These are phyloP conservation scores for Colletotrichum costaricense DNA, from an alignment of 2,329 filamentous ascomycete genomes.

Conservation along the genomic window DNA sequence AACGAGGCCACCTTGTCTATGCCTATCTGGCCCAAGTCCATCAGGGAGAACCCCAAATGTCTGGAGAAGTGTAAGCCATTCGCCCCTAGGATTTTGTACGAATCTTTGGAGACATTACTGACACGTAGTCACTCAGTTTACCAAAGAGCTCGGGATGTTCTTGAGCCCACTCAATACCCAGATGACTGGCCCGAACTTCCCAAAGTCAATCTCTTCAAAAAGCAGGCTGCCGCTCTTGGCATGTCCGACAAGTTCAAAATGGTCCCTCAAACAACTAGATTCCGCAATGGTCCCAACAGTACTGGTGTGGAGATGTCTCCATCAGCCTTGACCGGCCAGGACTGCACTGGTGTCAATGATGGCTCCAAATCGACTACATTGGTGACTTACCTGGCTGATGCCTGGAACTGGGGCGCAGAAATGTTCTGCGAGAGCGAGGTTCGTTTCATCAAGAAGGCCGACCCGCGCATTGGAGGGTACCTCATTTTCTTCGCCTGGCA, in stretches of 20 bases:
- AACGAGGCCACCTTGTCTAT: slow-evolving; percentile 65
- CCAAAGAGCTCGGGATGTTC: slow-evolving; percentile 62
- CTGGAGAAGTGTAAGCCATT: slow-evolving; percentile 61
- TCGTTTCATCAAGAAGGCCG: slow-evolving; percentile 67
- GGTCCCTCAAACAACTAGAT: slow-evolving; percentile 72
- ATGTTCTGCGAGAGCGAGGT: slow-evolving; percentile 79
- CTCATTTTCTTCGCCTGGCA: slow-evolving; percentile 75
- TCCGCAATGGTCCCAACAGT: slow-evolving; percentile 69
- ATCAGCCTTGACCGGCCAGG: slow-evolving; percentile 70
- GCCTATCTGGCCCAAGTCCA: slow-evolving; percentile 69
- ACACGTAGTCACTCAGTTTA: slow-evolving; percentile 60
- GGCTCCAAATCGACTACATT: slow-evolving; percentile 74
- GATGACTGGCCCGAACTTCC: slow-evolving; percentile 65
- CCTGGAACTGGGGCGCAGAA: slow-evolving; percentile 79
- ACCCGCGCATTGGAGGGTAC: slow-evolving; percentile 63
- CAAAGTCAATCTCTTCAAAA: slow-evolving; percentile 68
- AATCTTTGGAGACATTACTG: not conserved
- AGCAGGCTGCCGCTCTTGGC: slow-evolving; percentile 65
- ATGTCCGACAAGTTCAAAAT: slow-evolving; percentile 64
- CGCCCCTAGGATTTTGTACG: not conserved
- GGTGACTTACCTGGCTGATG: slow-evolving; percentile 75
- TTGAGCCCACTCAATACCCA: slow-evolving; percentile 70
- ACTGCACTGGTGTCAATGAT: slow-evolving; percentile 74
- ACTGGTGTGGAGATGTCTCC: slow-evolving; percentile 73
- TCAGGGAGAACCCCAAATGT: slow-evolving; percentile 54